These are phyloP conservation scores for Nigrograna mackinnonii DNA, from an alignment of 2,329 filamentous ascomycete genomes.

Conservation along the genomic window DNA sequence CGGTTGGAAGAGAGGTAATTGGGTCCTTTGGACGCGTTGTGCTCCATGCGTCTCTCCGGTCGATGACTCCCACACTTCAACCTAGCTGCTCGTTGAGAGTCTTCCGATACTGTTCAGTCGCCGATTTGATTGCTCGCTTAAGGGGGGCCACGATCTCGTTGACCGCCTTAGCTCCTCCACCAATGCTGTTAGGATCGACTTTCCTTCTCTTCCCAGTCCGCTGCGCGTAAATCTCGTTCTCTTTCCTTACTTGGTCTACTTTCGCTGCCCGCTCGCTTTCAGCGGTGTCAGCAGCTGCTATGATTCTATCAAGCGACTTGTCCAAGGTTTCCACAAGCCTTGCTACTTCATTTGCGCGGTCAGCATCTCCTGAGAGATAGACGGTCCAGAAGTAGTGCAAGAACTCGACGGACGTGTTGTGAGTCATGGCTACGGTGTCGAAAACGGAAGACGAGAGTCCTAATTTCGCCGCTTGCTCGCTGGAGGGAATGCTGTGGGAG, in stretches of 20 bases:
- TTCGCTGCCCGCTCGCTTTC: conserved; percentile 72
- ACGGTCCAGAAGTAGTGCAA: conserved; percentile 96
- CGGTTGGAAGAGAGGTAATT: too few species aligned
- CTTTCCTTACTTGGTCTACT: conserved; percentile 68
- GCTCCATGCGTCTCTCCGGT: too few species aligned
- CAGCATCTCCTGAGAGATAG: conserved; percentile 85
- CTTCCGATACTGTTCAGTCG: conserved; percentile 70
- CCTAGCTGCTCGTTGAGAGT: conserved; percentile 65
- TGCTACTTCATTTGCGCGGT: conserved; percentile 77
- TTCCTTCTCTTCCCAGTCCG: conserved; percentile 74
- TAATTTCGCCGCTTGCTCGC: conserved; percentile 32
- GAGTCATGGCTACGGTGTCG: conserved; percentile 71
- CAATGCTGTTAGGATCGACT: conserved; percentile 69
- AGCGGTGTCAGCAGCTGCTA: conserved; percentile 77
- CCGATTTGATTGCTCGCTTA: conserved; percentile 69
- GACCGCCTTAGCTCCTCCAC: conserved; percentile 77
- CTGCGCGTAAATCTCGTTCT: conserved; percentile 71
- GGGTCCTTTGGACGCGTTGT: too few species aligned
- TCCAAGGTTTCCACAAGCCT: conserved; percentile 82
- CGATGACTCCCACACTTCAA: too few species aligned
- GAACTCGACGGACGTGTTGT: conserved; percentile 93
- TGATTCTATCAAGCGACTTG: conserved; percentile 76
- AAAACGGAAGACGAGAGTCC: conserved; percentile 52
- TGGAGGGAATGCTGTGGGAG: conserved; percentile 23
- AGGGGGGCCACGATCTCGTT: conserved; percentile 76